Evolutionary conservation across 352 stramenopile genomes (phyloP), one percentile per base, ranked within the genome.

Genomic region (Globisporangium cylindrosporum): DNA sequence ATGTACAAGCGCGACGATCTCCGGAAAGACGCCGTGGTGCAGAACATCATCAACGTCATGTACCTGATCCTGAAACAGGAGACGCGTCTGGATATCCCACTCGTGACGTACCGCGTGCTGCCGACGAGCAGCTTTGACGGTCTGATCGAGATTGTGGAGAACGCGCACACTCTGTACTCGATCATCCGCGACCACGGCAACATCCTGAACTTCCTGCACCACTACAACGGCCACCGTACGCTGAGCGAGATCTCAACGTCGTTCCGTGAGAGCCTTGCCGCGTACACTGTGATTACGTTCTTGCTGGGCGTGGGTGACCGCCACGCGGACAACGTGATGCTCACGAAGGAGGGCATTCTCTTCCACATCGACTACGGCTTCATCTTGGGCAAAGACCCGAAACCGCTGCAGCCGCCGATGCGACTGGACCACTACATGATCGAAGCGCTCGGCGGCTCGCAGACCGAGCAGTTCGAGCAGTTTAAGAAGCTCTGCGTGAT

Each of bases 341-440:
- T 99, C 4, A 95, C 88, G 38, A 93, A 93, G 46, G 91, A 94
- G 70, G 98, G 98, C 12, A 93, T 98, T 67, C 88, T 99, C 41
- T 99, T 99, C 80, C 98, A 99, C 72, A 99, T 99, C 73, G 98
- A 98, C 82, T 99, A 99, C 76, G 97, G 97, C 4, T 99, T 99
- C 72, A 99, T 99, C 66, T 91, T 99, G 67, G 98, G 98, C 51
- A 93, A 97, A 65, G 98, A 99, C 72, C 97, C 98, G 4, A 99
- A 99, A 81, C 97, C 97, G 27, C 78, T 99, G 64, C 97, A 98
- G 66, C 97, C 97, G 56, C 95, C 96, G 4, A 99, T 99, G 81
- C 92, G 98, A 3, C 85, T 99, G 1, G 98, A 98, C 46, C 92
- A 97, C 56, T 93, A 91, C 72, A 94, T 95, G 86, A 93, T 95